phyloP scores from a whole-genome alignment of 176 grass and related monocot species.

The Hyparrhenia diplandra region DNA sequence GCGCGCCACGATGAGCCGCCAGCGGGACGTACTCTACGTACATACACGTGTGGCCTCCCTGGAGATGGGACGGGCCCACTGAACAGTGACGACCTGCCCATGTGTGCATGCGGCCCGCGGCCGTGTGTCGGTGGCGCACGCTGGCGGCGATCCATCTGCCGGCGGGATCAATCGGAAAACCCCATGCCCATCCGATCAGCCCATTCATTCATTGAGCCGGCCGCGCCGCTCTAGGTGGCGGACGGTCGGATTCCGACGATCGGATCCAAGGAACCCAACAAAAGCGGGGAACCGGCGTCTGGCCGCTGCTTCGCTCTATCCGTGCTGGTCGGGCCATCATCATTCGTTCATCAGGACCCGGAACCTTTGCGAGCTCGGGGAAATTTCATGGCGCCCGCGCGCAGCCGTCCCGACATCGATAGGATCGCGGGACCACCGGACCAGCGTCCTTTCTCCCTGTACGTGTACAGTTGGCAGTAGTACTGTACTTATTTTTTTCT shows the following conservation, averaged over 20 bases:
- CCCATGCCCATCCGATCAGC: too few species aligned
- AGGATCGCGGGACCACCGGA: constrained; percentile 11
- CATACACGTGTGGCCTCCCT: too few species aligned
- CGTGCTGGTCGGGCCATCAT: not conserved
- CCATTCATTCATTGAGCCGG: not conserved
- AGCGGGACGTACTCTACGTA: too few species aligned
- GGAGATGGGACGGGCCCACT: not conserved
- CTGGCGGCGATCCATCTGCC: not conserved
- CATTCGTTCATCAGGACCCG: not conserved
- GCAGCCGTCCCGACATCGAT: not conserved
- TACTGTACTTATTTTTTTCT: not conserved
- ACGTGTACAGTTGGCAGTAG: not conserved
- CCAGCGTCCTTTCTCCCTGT: not conserved
- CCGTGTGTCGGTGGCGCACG: constrained; percentile 1
- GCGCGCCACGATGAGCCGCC: too few species aligned
- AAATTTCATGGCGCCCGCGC: constrained; percentile 17
- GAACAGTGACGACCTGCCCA: not conserved
- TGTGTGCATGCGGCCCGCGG: not conserved
- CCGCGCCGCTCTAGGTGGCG: not conserved
- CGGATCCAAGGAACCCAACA: not conserved
- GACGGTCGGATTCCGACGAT: not conserved
- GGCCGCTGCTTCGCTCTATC: not conserved
- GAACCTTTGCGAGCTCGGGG: not conserved
- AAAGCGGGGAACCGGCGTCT: not conserved
- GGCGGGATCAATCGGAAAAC: not conserved